Evolutionary conservation across 1,139 yeast species (phyloP), one percentile per base, ranked within the genome.

Genomic region (Magnusiomyces starmeri): DNA sequence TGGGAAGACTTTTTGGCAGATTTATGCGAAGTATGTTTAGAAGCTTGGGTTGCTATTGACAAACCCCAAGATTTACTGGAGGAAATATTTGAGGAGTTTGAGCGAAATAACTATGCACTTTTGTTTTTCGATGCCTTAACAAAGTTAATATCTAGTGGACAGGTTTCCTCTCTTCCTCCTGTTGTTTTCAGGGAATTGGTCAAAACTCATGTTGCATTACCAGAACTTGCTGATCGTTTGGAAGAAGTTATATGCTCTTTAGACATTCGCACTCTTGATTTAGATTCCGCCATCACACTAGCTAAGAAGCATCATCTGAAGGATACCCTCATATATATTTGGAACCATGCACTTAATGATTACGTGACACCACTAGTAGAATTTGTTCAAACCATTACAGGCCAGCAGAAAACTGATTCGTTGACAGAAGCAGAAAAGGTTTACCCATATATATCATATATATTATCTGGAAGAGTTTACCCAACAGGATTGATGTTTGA

Each of bases 381-480:
- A 12, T 80, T 82, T 42, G 60, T 84, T 16, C 62, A 65, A 1
- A 73, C 71, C 22, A 69, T 80, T 7, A 46, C 52, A 7, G 54
- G 52, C 4, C 56, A 53, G 6, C 54, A 57, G 14, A 58, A 54
- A 4, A 50, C 54, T 6, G 56, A 54, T 21, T 48, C 46, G 10
- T 61, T 55, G 3, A 40, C 55, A 32, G 58, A 63, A 2, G 69
- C 65, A 1, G 59, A 60, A 8, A 75, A 73, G 56, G 78, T 80
- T 0, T 85, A 72, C 59, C 72, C 82, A 0, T 89, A 84, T 63
- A 65, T 89, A 59, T 74, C 89, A 0, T 83, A 79, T 60, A 70
- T 82, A n/a, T 69, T 87, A 43, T 82, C 89, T 0, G 94, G 95
- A 1, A 70, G 89, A 48, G 83, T 83, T 54, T 89, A 82, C 63